phyloP scores from a whole-genome alignment of 208 protist species.

The Jaenimonas drosophilae region DNA sequence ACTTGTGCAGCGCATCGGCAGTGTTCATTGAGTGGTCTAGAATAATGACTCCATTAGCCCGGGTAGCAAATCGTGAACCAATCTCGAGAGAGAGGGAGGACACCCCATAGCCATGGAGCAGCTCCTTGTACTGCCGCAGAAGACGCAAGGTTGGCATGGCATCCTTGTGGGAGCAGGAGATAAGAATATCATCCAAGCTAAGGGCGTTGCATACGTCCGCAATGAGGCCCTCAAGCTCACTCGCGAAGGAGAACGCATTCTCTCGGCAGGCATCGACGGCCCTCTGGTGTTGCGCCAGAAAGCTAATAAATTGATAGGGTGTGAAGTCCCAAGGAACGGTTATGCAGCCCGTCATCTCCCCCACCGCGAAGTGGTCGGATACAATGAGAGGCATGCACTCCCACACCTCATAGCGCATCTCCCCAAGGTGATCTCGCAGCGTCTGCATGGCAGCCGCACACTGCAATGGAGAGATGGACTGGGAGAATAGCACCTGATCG shows the following conservation, averaged over 20 bases:
- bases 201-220: constrained; percentile 60
- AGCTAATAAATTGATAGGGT: constrained; percentile 60
- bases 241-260: constrained; percentile 33
- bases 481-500: constrained; percentile 77
- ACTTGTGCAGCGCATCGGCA: constrained; percentile 37
- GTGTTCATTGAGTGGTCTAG: constrained; percentile 32
- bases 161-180: constrained; percentile 80
- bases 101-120: constrained; percentile 59
- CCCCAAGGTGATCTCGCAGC: constrained; percentile 61
- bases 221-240: constrained; percentile 69
- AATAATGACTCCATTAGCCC: constrained; percentile 87
- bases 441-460: constrained; percentile 79
- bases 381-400: constrained; percentile 85
- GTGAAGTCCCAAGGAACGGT: constrained; percentile 88
- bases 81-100: constrained; percentile 79
- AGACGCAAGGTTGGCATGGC: constrained; percentile 48
- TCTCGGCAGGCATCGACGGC: constrained; percentile 44
- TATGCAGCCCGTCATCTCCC: constrained; percentile 58
- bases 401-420: constrained; percentile 84
- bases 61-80: constrained; percentile 53
- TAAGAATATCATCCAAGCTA: constrained; percentile 81
- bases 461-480: constrained; percentile 73
- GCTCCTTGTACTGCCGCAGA: constrained; percentile 65
- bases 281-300: constrained; percentile 69
- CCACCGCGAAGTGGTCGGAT: constrained; percentile 65